These are phyloP conservation scores for Carpinus fangiana DNA, from an alignment of 306 rosid genomes.

Conservation along the genomic window DNA sequence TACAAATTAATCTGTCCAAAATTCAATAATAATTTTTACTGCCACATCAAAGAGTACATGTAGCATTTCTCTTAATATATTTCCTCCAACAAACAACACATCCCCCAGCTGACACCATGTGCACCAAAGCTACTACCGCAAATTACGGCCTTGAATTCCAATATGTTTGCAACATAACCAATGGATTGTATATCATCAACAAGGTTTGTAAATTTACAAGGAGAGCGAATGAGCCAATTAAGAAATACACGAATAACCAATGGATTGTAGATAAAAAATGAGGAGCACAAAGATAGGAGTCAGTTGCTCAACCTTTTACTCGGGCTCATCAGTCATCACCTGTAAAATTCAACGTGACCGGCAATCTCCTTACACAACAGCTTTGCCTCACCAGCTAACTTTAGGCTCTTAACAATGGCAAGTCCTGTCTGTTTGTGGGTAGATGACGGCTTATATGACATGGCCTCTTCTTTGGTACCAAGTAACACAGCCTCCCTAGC, in stretches of 20 bases:
- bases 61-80: neutral
- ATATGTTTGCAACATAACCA: neutral
- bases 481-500: conserved; percentile 66
- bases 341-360: conserved; percentile 71
- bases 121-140: neutral
- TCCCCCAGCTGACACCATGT: neutral
- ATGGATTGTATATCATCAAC: neutral
- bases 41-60: too few species aligned
- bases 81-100: neutral
- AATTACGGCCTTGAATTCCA: neutral
- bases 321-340: conserved; percentile 38
- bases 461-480: conserved; percentile 59
- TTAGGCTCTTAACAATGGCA: conserved; percentile 64
- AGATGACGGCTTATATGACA: conserved; percentile 58
- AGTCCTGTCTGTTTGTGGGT: conserved; percentile 78
- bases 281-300: conserved; percentile 19
- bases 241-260: conserved; percentile 1
- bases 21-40: too few species aligned
- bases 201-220: neutral
- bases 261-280: conserved; percentile 3
- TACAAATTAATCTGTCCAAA: too few species aligned
- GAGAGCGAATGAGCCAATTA: neutral
- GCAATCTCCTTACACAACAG: conserved; percentile 76
- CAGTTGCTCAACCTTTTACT: conserved; percentile 22
- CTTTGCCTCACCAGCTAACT: conserved; percentile 74